Conservation (phyloP, 768 basidiomycete species). For the Lactarius hatsudake region DNA sequence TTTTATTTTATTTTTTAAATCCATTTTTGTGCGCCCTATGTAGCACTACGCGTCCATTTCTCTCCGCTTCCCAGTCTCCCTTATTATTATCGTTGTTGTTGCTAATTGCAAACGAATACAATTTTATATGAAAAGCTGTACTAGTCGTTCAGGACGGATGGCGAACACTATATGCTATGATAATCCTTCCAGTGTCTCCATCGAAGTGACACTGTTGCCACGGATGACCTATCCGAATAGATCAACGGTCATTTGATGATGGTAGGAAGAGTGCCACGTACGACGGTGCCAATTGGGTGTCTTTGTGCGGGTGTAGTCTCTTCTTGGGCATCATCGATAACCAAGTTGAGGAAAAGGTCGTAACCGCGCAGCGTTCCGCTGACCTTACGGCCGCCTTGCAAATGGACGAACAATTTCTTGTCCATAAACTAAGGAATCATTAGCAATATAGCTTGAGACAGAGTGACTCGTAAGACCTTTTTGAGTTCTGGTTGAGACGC, state of each 20-base stretch:
- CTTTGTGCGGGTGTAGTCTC: conserved; percentile 89
- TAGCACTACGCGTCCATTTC: too few relatives aligned
- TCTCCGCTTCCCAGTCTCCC: too few relatives aligned
- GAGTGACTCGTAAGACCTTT: conserved; percentile 62
- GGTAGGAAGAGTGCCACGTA: conserved; percentile 42
- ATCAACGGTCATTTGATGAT: conserved; percentile 12
- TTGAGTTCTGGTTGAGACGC: conserved; percentile 97
- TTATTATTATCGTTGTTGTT: background rate
- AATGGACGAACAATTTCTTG: conserved; percentile 90
- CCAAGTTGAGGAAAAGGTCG: conserved; percentile 97
- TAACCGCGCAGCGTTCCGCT: conserved; percentile 94
- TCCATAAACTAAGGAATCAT: conserved; percentile 82
- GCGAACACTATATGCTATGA: conserved; percentile 32
- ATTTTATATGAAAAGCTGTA: background rate
- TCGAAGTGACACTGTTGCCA: conserved; percentile 94
- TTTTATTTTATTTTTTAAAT: too few relatives aligned
- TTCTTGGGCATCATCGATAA: conserved; percentile 93
- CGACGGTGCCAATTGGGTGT: conserved; percentile 88
- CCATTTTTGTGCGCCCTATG: too few relatives aligned
- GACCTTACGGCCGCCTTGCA: conserved; percentile 94
- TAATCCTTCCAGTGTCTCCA: conserved; percentile 80
- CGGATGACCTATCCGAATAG: conserved; percentile 75
- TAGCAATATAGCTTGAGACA: background rate
- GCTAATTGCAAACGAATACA: background rate
- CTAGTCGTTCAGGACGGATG: background rate